A percentile compares a stretch with the other conserved stretches of the same genome.
phyloP scores from a whole-genome alignment of 371 early-diverging fungal species.

The Circinella minor region DNA sequence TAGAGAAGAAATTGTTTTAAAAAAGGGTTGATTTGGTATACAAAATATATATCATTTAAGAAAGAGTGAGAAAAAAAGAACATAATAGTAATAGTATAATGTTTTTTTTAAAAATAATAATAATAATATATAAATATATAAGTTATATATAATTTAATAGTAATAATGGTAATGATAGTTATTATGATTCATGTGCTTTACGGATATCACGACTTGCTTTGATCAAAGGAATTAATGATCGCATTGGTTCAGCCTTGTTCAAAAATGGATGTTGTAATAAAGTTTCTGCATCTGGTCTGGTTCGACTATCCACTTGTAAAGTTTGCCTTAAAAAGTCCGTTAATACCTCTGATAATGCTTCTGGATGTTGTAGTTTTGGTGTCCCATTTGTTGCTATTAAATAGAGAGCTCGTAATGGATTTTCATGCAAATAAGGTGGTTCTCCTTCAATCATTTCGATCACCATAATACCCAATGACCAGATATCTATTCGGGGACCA shows the following conservation, averaged over 20 bases:
- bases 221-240: slow-evolving; percentile 88
- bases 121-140: slow-evolving; percentile 5
- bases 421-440: slow-evolving; percentile 97
- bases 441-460: slow-evolving; percentile 95
- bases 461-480: slow-evolving; percentile 97
- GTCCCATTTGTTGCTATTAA: slow-evolving; percentile 97
- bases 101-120: not conserved
- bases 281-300: slow-evolving; percentile 81
- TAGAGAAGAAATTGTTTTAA: no score
- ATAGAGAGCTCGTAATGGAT: slow-evolving; percentile 90
- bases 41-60: not conserved
- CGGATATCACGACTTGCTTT: slow-evolving; percentile 22
- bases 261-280: slow-evolving; percentile 89
- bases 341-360: slow-evolving; percentile 77
- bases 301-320: slow-evolving; percentile 86
- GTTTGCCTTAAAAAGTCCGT: slow-evolving; percentile 82
- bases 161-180: no score
- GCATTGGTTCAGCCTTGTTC: slow-evolving; percentile 83
- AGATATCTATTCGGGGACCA: slow-evolving; percentile 94
- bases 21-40: no score
- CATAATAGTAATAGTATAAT: not conserved
- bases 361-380: slow-evolving; percentile 89
- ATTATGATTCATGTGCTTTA: slow-evolving; percentile 13
- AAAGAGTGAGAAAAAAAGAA: not conserved
- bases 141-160: slow-evolving; percentile 5